These are phyloP conservation scores for Populus hybrid DNA, from an alignment of 441 rosid species.

Conservation along the genomic window DNA sequence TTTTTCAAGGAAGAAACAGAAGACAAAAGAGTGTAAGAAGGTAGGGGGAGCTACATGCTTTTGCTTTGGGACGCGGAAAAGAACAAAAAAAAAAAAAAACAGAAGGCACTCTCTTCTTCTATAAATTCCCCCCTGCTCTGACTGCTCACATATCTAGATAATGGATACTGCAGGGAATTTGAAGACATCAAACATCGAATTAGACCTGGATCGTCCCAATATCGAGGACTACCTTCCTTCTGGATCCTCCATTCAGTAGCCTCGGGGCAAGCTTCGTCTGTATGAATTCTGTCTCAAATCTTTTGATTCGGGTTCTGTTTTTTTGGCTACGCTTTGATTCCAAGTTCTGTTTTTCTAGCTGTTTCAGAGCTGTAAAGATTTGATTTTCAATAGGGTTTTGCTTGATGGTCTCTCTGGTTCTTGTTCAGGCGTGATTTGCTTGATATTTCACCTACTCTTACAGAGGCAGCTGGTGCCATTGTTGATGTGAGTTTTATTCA, in stretches of 20 bases:
- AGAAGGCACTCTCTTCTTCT: not conserved
- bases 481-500: constrained; percentile 54
- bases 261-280: constrained; percentile 80
- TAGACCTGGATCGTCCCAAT: constrained; percentile 81
- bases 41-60: too few relatives aligned
- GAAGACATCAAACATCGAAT: constrained; percentile 60
- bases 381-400: not conserved
- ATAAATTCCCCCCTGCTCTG: too few relatives aligned
- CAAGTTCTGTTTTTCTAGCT: not conserved
- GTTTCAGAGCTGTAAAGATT: not conserved
- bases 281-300: constrained; percentile 18
- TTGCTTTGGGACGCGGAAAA: too few relatives aligned
- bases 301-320: not conserved
- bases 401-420: too few relatives aligned
- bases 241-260: constrained; percentile 75
- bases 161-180: constrained; percentile 38
- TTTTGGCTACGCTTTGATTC: not conserved
- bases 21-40: too few relatives aligned
- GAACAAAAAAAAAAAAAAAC: too few relatives aligned
- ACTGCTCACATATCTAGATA: too few relatives aligned
- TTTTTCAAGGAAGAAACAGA: too few relatives aligned
- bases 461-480: constrained; percentile 98
- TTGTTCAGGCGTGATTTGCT: constrained; percentile 71
- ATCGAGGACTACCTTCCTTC: constrained; percentile 93
- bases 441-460: constrained; percentile 75